Evolutionary conservation across 1,284 basidiomycete genomes (phyloP), one percentile per base, ranked within the genome.

Genomic region (Schizophyllum commune): DNA sequence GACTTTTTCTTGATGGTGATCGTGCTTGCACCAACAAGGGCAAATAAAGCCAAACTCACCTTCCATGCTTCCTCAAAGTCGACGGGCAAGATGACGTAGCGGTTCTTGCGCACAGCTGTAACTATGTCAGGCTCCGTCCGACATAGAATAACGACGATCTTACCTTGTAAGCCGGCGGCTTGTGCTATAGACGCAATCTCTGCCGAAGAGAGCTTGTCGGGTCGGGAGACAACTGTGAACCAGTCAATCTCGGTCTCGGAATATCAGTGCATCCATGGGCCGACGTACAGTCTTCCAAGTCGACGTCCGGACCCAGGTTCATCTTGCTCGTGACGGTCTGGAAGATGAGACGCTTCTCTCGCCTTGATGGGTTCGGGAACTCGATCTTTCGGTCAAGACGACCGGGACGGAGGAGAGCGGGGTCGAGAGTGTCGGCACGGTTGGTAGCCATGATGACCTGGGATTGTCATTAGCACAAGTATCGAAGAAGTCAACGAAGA

Each of bases 21-120:
- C 39, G 13, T 8, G 39, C 39, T 8, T 47, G 17, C 39, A 47
- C 17, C 39, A 47, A 80, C 65, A 82, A 65, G 53, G 63, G 61
- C 73, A 78, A 76, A 83, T 65, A 82, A 20, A 9, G 22, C 27
- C 22, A 55, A 55, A 85, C 90, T 72, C 68, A 96, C 93, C 83
- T 97, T 98, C 94, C 95, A 98, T 70, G 94, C 93, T 75, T 98
- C 95, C 74, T 99, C 97, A 73, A 98, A 99, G 82, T 99, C 97
- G 33, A 91, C 85, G 0, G 97, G 96, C 57, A 99, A 80, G 72
- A 99, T 96, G 61, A 99, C 85, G 75, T 99, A 99, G 70, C 97
- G 88, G 75, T 98, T 98, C 80, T 97, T 98, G 63, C 96, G 87
- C 33, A 98, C 96, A 66, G 96, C 94, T 96, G 68, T 17, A 63